These are phyloP conservation scores for Xylaria sp. DNA, from an alignment of 2,329 filamentous ascomycete genomes.

Conservation along the genomic window DNA sequence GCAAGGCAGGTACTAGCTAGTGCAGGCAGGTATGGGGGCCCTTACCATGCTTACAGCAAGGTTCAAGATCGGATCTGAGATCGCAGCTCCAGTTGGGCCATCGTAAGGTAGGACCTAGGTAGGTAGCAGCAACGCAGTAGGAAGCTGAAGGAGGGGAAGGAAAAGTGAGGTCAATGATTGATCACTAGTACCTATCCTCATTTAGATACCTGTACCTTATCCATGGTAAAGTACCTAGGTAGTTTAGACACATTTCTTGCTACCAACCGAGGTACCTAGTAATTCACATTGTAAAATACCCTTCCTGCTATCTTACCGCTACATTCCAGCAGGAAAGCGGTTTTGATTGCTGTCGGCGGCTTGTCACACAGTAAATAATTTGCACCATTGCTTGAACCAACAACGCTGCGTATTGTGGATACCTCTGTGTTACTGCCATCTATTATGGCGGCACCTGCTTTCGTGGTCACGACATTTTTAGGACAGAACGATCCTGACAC, in stretches of 20 bases:
- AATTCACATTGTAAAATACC: neutral
- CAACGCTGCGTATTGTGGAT: neutral
- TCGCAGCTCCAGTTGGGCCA: neutral
- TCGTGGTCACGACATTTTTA: neutral
- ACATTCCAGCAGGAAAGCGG: neutral
- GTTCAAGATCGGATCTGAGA: conserved; percentile 3
- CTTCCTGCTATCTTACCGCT: neutral
- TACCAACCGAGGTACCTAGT: neutral
- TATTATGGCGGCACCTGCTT: neutral
- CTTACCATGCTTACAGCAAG: neutral
- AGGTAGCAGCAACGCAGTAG: neutral
- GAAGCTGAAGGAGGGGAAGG: neutral
- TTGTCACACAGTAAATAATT: conserved; percentile 1
- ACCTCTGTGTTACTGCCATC: neutral
- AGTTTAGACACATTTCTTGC: neutral
- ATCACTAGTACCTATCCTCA: too few species aligned
- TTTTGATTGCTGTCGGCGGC: neutral
- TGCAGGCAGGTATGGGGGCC: neutral
- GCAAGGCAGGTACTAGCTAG: neutral
- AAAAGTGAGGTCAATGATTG: neutral
- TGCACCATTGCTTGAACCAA: neutral
- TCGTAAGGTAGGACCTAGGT: neutral
- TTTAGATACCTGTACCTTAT: too few species aligned
- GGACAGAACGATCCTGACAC: neutral
- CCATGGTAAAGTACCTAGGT: too few species aligned